Percentiles rank a stretch among this genome's conserved stretches.
Evolutionary conservation across 2,329 filamentous ascomycete genomes (phyloP).

Genomic region (Akanthomyces muscarius): DNA sequence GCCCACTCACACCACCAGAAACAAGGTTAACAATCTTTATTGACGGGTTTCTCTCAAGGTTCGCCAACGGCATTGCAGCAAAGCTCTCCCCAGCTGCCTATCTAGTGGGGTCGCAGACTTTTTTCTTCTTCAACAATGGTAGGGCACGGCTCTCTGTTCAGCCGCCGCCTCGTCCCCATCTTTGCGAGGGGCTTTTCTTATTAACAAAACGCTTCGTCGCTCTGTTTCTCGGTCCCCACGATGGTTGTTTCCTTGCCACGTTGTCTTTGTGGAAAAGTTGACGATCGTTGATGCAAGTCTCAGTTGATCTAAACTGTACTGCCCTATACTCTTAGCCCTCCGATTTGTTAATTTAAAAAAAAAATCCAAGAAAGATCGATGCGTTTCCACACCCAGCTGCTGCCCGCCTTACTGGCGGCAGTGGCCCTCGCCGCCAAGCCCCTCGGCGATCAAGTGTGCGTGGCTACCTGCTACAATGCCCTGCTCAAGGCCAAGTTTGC

Average conservation of each 20-base stretch:
- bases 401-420: neutral
- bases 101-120: conserved; percentile 4
- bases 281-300: neutral
- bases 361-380: neutral
- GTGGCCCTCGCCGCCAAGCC: conserved; percentile 19
- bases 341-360: neutral
- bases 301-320: neutral
- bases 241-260: neutral
- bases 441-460: conserved; percentile 21
- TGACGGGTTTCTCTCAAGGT: conserved; percentile 1
- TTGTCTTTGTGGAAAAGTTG: neutral
- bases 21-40: neutral
- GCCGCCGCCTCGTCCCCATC: neutral
- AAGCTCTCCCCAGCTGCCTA: neutral
- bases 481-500: conserved; percentile 20
- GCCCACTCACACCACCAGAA: conserved; percentile 8
- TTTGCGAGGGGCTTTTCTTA: neutral
- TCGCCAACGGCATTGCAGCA: neutral
- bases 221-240: neutral
- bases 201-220: neutral
- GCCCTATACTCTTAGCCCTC: neutral
- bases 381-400: conserved; percentile 9
- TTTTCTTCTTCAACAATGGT: neutral
- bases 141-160: neutral
- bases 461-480: conserved; percentile 23